These are phyloP conservation scores for Marchantia paleacea DNA, from an alignment of 225 moss, liverwort and hornwort species.

Conservation along the genomic window DNA sequence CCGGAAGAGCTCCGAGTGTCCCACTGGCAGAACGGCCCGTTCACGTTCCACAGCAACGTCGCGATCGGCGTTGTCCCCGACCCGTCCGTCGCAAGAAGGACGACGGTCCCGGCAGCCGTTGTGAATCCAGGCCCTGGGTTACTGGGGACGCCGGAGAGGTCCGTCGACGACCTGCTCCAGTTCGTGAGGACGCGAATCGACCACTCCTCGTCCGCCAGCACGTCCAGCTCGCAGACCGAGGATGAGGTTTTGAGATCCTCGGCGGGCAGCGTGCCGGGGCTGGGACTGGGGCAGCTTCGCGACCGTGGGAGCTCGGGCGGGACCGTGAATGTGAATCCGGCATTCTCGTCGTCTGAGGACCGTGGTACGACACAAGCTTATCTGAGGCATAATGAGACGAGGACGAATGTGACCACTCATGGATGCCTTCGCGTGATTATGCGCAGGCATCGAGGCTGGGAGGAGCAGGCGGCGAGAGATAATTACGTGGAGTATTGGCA, in stretches of 20 bases:
- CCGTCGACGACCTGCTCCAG: neutral
- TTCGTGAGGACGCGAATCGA: neutral
- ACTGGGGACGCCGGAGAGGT: neutral
- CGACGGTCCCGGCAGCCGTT: neutral
- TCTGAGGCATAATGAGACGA: conserved; percentile 14
- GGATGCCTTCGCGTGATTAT: conserved; percentile 10
- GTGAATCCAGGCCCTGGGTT: neutral
- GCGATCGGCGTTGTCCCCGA: neutral
- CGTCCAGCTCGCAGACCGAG: neutral
- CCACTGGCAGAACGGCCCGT: neutral
- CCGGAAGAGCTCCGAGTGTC: conserved; percentile 1
- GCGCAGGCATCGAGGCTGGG: conserved; percentile 19
- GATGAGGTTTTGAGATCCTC: neutral
- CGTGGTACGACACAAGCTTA: neutral
- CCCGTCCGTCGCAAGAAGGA: neutral
- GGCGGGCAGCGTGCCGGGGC: no score
- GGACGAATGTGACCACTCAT: conserved; percentile 19
- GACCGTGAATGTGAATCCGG: neutral
- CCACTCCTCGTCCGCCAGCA: neutral
- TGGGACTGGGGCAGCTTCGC: neutral
- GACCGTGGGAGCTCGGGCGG: neutral
- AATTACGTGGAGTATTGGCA: conserved; percentile 21
- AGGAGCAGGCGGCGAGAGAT: conserved; percentile 11
- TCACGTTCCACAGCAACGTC: neutral
- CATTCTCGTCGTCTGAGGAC: neutral